phyloP scores from a whole-genome alignment of 139 green algal species.

The Gonium pectorale region DNA sequence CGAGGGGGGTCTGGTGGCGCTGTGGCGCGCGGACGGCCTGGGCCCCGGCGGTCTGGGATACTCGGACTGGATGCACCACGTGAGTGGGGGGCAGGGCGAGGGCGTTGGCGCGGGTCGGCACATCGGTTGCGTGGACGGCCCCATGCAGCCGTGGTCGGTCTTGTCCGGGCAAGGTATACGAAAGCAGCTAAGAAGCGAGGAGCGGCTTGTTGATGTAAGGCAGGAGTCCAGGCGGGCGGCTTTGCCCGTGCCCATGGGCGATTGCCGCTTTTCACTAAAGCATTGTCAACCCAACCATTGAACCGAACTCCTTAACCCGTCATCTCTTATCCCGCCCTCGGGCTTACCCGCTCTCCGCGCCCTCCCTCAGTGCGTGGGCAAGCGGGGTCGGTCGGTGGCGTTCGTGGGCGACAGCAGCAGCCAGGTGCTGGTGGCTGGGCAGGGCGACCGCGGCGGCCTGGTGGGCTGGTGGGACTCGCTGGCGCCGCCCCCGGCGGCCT shows the following conservation, averaged over 20 bases:
- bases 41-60: conserved; percentile 67
- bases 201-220: too few species aligned
- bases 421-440: conserved; percentile 74
- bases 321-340: not conserved
- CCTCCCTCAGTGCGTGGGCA: conserved; percentile 59
- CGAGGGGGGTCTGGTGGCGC: conserved; percentile 80
- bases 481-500: conserved; percentile 39
- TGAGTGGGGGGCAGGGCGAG: too few species aligned
- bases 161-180: too few species aligned
- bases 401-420: conserved; percentile 78
- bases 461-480: conserved; percentile 81
- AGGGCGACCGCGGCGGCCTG: conserved; percentile 59
- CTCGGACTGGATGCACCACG: conserved; percentile 85
- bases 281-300: too few species aligned
- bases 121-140: too few species aligned
- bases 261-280: too few species aligned
- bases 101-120: too few species aligned
- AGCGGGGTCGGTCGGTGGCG: conserved; percentile 63
- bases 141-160: too few species aligned
- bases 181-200: too few species aligned
- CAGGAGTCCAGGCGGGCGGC: too few species aligned
- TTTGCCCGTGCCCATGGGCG: too few species aligned
- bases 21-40: conserved; percentile 78
- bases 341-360: not conserved
- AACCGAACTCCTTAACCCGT: too few species aligned